A percentile compares a stretch with the other conserved stretches of the same genome.
Evolutionary conservation across 768 basidiomycete species (phyloP).

Genomic region (Scleroderma citrinum): DNA sequence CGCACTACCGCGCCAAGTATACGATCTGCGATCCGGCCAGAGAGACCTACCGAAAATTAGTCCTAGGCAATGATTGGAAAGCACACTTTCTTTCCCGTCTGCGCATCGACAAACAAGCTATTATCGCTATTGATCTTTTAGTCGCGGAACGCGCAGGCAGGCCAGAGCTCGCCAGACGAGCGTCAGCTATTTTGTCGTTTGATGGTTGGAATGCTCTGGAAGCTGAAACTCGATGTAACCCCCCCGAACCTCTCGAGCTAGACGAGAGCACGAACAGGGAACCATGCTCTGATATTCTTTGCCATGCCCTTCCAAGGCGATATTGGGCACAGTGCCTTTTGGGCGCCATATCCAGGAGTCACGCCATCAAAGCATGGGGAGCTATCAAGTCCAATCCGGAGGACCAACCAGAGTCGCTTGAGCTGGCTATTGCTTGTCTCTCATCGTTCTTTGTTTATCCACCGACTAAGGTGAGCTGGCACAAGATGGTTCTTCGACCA

Average conservation of each 20-base stretch:
- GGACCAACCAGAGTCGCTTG: constrained; percentile 28
- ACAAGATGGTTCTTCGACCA: constrained; percentile 39
- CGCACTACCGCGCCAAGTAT: constrained; percentile 48
- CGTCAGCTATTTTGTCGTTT: no score
- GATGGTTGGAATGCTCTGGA: no score
- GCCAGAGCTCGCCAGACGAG: no score
- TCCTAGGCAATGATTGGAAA: constrained; percentile 37
- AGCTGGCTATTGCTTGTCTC: constrained; percentile 7
- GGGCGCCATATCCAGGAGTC: constrained; percentile 37
- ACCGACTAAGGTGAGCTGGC: no score
- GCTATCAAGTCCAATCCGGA: constrained; percentile 7
- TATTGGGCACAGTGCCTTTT: constrained; percentile 33
- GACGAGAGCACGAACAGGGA: no score
- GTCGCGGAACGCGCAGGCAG: constrained; percentile 31
- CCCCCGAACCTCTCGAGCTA: no score
- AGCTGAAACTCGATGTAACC: no score
- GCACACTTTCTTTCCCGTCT: constrained; percentile 41
- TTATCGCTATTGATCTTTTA: constrained; percentile 38
- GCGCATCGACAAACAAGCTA: constrained; percentile 37
- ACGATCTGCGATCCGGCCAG: constrained; percentile 30
- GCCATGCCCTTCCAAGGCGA: no score
- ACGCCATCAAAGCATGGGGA: constrained; percentile 38
- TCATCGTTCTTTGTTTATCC: no score
- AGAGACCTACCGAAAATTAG: constrained; percentile 32
- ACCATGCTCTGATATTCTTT: no score